Conservation (phyloP, 495 filamentous ascomycete species). For the Mycothermus thermophilus region DNA sequence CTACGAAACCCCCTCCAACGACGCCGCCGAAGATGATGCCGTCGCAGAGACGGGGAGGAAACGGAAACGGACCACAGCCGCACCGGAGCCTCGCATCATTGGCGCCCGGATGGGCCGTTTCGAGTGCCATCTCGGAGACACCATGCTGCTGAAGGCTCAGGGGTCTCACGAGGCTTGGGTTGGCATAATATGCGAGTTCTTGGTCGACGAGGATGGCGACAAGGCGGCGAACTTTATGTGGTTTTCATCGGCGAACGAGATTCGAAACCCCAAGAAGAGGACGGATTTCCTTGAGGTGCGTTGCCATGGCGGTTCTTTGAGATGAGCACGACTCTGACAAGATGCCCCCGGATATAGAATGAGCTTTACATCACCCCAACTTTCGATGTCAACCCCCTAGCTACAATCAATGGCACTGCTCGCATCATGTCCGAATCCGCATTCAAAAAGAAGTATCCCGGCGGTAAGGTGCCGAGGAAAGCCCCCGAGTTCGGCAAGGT, state of each 20-base stretch:
- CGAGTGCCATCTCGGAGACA: slow-evolving; percentile 67
- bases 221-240: slow-evolving; percentile 65
- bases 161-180: slow-evolving; percentile 72
- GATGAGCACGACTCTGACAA: too few species aligned
- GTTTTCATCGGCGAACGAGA: slow-evolving; percentile 86
- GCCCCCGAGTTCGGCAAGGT: slow-evolving; percentile 73
- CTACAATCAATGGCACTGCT: slow-evolving; percentile 81
- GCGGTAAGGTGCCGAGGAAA: slow-evolving; percentile 56
- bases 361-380: slow-evolving; percentile 83
- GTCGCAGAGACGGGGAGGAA: slow-evolving; percentile 19
- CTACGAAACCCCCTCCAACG: slow-evolving; percentile 29
- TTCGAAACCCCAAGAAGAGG: slow-evolving; percentile 70
- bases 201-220: slow-evolving; percentile 51
- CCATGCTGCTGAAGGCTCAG: slow-evolving; percentile 74
- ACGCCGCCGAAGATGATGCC: slow-evolving; percentile 8
- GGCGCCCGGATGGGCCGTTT: slow-evolving; percentile 81
- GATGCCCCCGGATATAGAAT: too few species aligned
- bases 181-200: slow-evolving; percentile 70
- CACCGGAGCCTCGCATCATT: slow-evolving; percentile 39
- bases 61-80: slow-evolving; percentile 21
- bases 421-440: slow-evolving; percentile 55
- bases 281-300: slow-evolving; percentile 58
- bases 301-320: too few species aligned
- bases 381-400: slow-evolving; percentile 74
- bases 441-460: slow-evolving; percentile 57